A percentile compares a stretch with the other conserved stretches of the same genome.
Conservation (phyloP, 1,284 basidiomycete genomes). For the Cutaneotrichosporon dermatis region DNA sequence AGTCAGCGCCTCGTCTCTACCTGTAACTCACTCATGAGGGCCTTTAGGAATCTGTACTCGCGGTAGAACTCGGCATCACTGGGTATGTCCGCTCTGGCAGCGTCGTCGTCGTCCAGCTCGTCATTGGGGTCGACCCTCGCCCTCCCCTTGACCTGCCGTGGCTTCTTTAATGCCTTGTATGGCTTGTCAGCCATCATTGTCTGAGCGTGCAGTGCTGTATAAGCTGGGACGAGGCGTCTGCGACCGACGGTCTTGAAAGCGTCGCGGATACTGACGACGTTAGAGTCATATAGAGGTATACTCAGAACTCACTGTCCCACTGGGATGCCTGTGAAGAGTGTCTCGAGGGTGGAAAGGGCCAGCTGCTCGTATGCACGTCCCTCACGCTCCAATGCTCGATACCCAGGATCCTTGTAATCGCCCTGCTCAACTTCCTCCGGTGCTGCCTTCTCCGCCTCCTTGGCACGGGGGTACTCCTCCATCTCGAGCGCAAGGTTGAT, state of each 20-base stretch:
- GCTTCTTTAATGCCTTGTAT: constrained; percentile 27
- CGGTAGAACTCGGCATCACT: not conserved
- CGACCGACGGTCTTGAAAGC: constrained; percentile 4
- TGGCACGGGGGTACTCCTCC: constrained; percentile 32
- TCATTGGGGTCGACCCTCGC: not conserved
- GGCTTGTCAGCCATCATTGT: constrained; percentile 20
- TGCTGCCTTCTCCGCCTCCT: constrained; percentile 5
- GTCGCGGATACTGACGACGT: constrained; percentile 24
- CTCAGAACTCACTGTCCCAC: constrained; percentile 20
- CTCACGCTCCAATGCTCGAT: constrained; percentile 8
- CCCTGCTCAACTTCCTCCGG: constrained; percentile 12
- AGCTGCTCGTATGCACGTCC: not conserved
- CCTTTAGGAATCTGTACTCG: constrained; percentile 6
- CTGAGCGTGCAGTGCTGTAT: constrained; percentile 22
- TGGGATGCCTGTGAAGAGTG: constrained; percentile 9
- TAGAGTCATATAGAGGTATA: not conserved
- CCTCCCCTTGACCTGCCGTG: constrained; percentile 46
- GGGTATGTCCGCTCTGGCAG: not conserved
- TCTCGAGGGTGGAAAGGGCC: constrained; percentile 2
- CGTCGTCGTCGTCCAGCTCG: not conserved
- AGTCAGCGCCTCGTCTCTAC: not conserved
- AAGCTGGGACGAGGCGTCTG: constrained; percentile 30
- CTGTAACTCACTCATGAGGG: constrained; percentile 9
- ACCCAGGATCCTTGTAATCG: constrained; percentile 20
- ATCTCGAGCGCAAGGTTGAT: constrained; percentile 31